These are phyloP conservation scores for Yamadazyma sp. DNA, from an alignment of 1,139 yeast species.

Conservation along the genomic window DNA sequence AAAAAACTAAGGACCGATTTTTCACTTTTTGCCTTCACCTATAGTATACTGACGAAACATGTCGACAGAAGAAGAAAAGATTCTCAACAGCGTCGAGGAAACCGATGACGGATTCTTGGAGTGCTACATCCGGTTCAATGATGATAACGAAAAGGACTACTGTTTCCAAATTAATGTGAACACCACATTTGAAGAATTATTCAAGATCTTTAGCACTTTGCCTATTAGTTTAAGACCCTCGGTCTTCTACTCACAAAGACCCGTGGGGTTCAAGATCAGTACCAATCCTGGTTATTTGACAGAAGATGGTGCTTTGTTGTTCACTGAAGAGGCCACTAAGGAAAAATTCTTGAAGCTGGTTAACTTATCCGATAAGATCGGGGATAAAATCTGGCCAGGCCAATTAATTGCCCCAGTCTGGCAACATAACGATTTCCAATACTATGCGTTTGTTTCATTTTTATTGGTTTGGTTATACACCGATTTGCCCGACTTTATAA, in stretches of 20 bases:
- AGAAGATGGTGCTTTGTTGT: constrained; percentile 76
- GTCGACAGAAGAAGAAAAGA: constrained; percentile 11
- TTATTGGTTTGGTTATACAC: constrained; percentile 81
- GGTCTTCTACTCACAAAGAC: constrained; percentile 63
- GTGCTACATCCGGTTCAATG: constrained; percentile 80
- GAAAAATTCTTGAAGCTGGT: constrained; percentile 44
- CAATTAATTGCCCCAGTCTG: constrained; percentile 84
- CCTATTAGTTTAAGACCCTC: constrained; percentile 82
- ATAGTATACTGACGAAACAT: constrained; percentile 1
- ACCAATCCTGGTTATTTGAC: constrained; percentile 82
- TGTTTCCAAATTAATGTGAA: constrained; percentile 71
- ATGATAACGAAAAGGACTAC: constrained; percentile 83
- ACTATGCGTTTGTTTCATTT: constrained; percentile 42
- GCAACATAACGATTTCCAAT: constrained; percentile 55
- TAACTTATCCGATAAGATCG: constrained; percentile 45
- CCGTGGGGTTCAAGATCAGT: constrained; percentile 68
- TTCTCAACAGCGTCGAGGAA: constrained; percentile 13
- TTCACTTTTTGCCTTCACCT: background rate
- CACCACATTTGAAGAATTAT: constrained; percentile 58
- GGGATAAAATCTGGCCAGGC: constrained; percentile 80
- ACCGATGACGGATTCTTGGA: constrained; percentile 46
- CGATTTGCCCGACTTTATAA: constrained; percentile 82
- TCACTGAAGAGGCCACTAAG: constrained; percentile 57
- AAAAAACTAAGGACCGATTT: background rate
- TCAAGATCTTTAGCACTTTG: constrained; percentile 58